Evolutionary conservation across 148 eudicot genomes (phyloP).

Genomic region (Amaranthus palmeri): DNA sequence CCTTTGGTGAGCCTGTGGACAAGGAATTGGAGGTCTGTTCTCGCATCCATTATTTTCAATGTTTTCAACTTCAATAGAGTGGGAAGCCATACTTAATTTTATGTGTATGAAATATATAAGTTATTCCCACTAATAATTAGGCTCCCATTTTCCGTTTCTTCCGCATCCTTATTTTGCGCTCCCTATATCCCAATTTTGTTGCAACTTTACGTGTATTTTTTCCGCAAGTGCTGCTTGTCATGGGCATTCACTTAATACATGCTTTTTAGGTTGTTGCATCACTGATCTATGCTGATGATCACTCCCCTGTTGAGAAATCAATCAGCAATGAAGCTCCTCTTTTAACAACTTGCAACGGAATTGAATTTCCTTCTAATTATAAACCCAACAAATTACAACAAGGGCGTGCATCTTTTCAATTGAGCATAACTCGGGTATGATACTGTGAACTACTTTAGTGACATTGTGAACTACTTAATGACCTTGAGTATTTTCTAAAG

Average conservation of each 20-base stretch:
- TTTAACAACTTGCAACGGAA: conserved; percentile 55
- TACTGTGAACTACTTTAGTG: conserved; percentile 6
- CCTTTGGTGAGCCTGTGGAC: conserved; percentile 44
- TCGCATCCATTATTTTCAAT: neutral
- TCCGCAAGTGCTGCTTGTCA: neutral
- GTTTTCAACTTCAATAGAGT: neutral
- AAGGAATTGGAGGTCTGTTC: conserved; percentile 57
- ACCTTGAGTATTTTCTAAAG: neutral
- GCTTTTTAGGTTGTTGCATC: conserved; percentile 69
- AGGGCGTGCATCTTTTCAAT: conserved; percentile 76
- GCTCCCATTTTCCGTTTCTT: neutral
- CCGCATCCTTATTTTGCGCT: neutral
- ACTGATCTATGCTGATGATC: conserved; percentile 65
- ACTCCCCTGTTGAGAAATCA: conserved; percentile 51
- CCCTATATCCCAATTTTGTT: neutral
- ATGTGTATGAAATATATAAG: neutral
- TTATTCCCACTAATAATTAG: neutral
- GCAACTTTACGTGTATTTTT: neutral
- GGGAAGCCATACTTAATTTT: too few relatives aligned
- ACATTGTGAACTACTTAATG: neutral
- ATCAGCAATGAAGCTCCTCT: conserved; percentile 72
- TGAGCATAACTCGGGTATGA: conserved; percentile 77
- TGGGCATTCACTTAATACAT: neutral
- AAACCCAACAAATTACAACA: conserved; percentile 54
- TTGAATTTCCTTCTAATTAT: conserved; percentile 54